Evolutionary conservation across 192 early-diverging fungal species (phyloP).

Genomic region (Dispira parvispora): DNA sequence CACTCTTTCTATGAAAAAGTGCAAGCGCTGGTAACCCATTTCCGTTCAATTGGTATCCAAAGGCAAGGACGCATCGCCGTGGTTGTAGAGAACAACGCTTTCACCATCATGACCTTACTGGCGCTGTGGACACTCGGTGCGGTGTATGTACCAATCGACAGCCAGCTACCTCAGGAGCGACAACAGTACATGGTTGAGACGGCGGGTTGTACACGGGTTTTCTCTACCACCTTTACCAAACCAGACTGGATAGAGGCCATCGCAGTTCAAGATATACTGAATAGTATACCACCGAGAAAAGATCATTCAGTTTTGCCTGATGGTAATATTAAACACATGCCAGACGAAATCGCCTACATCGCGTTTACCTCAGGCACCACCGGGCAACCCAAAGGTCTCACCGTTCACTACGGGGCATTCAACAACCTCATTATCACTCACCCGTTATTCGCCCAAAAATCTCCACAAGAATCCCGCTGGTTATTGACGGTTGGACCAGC

Average conservation of each 20-base stretch:
- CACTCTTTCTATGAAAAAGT: too few species aligned
- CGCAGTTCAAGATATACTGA: not conserved
- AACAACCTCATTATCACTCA: not conserved
- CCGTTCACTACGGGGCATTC: conserved; percentile 3
- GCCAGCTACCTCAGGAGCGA: not conserved
- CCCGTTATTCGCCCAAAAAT: too few species aligned
- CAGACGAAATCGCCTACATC: not conserved
- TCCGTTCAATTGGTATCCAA: not conserved
- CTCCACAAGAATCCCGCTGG: not conserved
- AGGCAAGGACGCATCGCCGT: not conserved
- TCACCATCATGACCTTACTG: not conserved
- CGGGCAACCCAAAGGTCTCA: conserved; percentile 18
- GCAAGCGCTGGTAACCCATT: too few species aligned
- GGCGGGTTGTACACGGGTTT: not conserved
- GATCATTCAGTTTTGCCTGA: not conserved
- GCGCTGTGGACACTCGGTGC: not conserved
- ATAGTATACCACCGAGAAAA: not conserved
- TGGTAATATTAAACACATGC: not conserved
- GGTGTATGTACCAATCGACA: conserved; percentile 7
- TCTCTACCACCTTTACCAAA: not conserved
- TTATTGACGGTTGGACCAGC: not conserved
- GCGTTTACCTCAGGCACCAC: conserved; percentile 20
- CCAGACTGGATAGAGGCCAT: not conserved
- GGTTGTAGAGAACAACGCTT: not conserved
- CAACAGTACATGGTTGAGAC: conserved; percentile 7